A percentile compares a stretch with the other conserved stretches of the same genome.
Conservation (phyloP, 768 basidiomycete genomes). For the Neoboletus subvelutipes region DNA sequence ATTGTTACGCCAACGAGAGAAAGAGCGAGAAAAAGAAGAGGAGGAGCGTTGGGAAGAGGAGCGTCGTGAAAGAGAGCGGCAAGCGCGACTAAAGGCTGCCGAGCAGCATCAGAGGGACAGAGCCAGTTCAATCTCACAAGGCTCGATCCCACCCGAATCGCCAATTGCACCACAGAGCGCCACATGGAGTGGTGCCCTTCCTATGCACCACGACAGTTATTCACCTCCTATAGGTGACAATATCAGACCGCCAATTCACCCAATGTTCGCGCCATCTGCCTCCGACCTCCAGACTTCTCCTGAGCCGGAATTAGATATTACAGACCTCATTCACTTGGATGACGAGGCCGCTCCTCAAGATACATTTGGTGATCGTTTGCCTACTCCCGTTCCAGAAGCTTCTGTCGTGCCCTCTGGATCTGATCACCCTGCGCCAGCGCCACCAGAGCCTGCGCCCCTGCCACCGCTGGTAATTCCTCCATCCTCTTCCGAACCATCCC, state of each 20-base stretch:
- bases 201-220: slow-evolving; percentile 34
- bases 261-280: slow-evolving; percentile 36
- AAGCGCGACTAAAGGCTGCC: slow-evolving; percentile 56
- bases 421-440: slow-evolving; percentile 8
- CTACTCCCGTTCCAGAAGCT: slow-evolving; percentile 18
- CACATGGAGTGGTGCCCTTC: slow-evolving; percentile 64
- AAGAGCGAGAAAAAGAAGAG: slow-evolving; percentile 60
- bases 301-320: slow-evolving; percentile 69
- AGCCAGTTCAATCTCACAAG: slow-evolving; percentile 43
- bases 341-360: slow-evolving; percentile 50
- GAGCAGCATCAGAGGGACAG: slow-evolving; percentile 45
- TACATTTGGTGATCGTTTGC: slow-evolving; percentile 20
- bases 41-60: slow-evolving; percentile 59
- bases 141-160: slow-evolving; percentile 73
- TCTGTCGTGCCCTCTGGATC: slow-evolving; percentile 6
- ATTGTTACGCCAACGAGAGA: slow-evolving; percentile 47
- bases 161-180: slow-evolving; percentile 48
- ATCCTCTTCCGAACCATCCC: slow-evolving; percentile 35
- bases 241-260: slow-evolving; percentile 31
- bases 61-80: slow-evolving; percentile 66
- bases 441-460: slow-evolving; percentile 22
- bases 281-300: slow-evolving; percentile 40
- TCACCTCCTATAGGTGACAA: slow-evolving; percentile 25
- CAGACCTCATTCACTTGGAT: slow-evolving; percentile 77
- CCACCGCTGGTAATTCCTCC: slow-evolving; percentile 49